Percentiles rank a stretch among this genome's conserved stretches.
Conservation (phyloP, 2,329 filamentous ascomycete genomes). For the Verticillium zaregamsianum region DNA sequence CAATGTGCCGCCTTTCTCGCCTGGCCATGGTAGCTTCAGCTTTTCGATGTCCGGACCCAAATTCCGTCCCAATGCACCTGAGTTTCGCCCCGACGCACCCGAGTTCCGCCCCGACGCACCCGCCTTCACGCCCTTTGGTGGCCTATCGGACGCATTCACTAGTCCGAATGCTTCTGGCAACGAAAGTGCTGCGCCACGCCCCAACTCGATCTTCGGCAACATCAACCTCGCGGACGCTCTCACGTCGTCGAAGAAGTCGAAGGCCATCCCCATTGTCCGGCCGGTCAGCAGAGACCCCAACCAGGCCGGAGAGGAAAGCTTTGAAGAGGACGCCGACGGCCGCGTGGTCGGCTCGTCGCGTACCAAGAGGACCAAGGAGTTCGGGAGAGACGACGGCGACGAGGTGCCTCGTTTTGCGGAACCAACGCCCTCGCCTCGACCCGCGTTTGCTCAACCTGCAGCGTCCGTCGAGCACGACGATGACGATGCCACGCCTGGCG, state of each 20-base stretch:
- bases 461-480: constrained; percentile 5
- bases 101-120: constrained; percentile 71
- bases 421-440: constrained; percentile 26
- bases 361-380: constrained; percentile 69
- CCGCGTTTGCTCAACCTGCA: constrained; percentile 8
- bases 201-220: constrained; percentile 62
- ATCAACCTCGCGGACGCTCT: constrained; percentile 57
- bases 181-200: constrained; percentile 35
- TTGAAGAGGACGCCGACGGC: constrained; percentile 52
- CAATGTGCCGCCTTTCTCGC: constrained; percentile 64
- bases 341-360: constrained; percentile 58
- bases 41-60: constrained; percentile 63
- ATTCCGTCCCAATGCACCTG: constrained; percentile 72
- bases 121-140: constrained; percentile 62
- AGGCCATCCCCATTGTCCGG: constrained; percentile 76
- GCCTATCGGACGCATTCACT: constrained; percentile 42
- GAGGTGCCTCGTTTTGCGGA: constrained; percentile 72
- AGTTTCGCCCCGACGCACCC: too few species aligned
- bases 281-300: constrained; percentile 46
- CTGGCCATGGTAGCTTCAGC: constrained; percentile 60
- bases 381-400: constrained; percentile 59
- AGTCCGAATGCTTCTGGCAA: constrained; percentile 40
- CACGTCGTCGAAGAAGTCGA: constrained; percentile 68
- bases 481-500: constrained; percentile 35
- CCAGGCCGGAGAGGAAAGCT: constrained; percentile 30